Evolutionary conservation across 495 filamentous ascomycete species (phyloP).

Genomic region (Penicillium robsamsonii): DNA sequence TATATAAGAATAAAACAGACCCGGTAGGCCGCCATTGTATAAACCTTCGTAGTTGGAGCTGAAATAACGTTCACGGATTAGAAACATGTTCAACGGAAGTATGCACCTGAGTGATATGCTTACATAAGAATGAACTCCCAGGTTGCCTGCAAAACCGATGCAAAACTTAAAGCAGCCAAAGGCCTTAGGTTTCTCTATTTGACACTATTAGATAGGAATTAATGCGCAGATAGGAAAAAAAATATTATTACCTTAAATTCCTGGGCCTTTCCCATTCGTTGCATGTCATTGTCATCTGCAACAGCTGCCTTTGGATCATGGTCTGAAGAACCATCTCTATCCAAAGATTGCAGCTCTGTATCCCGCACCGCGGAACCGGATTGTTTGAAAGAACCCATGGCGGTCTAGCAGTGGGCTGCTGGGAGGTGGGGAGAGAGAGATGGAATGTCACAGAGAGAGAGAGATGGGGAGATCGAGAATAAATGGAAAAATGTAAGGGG

Average conservation of each 20-base stretch:
- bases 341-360: conserved; percentile 2
- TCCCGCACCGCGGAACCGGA: not conserved
- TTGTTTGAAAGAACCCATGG: too few relatives aligned
- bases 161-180: conserved; percentile 28
- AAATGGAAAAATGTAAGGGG: too few relatives aligned
- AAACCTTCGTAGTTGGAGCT: conserved; percentile 21
- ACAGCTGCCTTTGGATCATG: not conserved
- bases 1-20: conserved; percentile 36
- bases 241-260: conserved; percentile 19
- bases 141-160: conserved; percentile 28
- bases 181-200: conserved; percentile 26
- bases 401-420: too few relatives aligned
- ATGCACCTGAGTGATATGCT: not conserved
- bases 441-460: too few relatives aligned
- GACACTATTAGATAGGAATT: conserved; percentile 1
- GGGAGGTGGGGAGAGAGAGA: too few relatives aligned
- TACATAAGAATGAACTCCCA: conserved; percentile 32
- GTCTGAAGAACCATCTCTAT: not conserved
- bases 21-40: conserved; percentile 21
- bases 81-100: too few relatives aligned
- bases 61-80: not conserved
- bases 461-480: too few relatives aligned
- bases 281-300: conserved; percentile 18
- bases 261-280: conserved; percentile 27
- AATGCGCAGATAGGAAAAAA: not conserved